phyloP scores from a whole-genome alignment of 441 rosid genomes.

The Arabidopsis hybrid region DNA sequence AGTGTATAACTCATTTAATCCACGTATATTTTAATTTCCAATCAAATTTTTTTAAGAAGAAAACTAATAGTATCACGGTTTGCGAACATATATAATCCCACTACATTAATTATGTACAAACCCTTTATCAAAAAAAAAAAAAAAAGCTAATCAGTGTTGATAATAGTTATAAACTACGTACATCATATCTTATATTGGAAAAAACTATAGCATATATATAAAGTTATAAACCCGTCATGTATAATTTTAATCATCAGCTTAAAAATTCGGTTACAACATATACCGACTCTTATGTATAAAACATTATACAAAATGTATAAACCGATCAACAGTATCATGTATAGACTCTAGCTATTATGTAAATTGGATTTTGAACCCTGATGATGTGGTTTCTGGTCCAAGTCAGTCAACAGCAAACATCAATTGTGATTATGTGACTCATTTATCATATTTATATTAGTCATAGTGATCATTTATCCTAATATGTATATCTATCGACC shows the following conservation, averaged over 20 bases:
- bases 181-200: too few relatives aligned
- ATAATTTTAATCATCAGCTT: background rate
- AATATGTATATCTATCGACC: background rate
- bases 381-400: background rate
- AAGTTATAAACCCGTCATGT: background rate
- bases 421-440: background rate
- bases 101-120: too few relatives aligned
- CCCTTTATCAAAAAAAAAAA: too few relatives aligned
- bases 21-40: conserved; percentile 17
- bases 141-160: too few relatives aligned
- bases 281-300: background rate
- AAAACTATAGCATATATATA: background rate
- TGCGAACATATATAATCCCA: background rate
- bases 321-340: background rate
- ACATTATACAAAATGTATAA: background rate
- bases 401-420: conserved; percentile 1
- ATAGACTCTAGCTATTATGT: background rate
- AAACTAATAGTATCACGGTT: conserved; percentile 13
- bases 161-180: too few relatives aligned
- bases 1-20: conserved; percentile 1
- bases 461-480: background rate
- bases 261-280: background rate
- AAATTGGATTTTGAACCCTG: conserved; percentile 1
- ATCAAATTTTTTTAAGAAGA: background rate
- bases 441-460: background rate